phyloP scores from a whole-genome alignment of 805 yeast species.

The Pichia thaimueangensis region DNA sequence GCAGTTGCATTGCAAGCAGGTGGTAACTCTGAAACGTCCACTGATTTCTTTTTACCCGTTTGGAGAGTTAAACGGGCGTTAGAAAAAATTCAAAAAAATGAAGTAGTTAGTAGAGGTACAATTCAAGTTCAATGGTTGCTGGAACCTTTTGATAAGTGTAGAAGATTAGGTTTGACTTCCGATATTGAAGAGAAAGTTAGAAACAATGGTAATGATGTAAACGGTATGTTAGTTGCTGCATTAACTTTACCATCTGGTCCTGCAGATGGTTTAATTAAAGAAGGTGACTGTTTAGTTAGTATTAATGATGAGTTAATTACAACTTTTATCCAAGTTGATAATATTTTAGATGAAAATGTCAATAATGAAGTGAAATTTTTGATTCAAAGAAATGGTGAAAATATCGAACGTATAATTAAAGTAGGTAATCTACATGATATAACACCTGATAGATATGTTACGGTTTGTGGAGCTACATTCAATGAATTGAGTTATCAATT shows the following conservation, averaged over 20 bases:
- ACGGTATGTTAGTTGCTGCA: constrained; percentile 80
- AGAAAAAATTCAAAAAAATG: constrained; percentile 53
- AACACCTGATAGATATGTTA: constrained; percentile 75
- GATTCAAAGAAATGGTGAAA: constrained; percentile 71
- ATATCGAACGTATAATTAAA: constrained; percentile 40
- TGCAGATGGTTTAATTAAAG: constrained; percentile 62
- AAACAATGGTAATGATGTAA: constrained; percentile 49
- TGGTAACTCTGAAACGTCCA: constrained; percentile 84
- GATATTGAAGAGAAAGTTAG: constrained; percentile 71
- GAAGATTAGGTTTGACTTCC: constrained; percentile 72
- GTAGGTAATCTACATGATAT: constrained; percentile 76
- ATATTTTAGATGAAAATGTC: constrained; percentile 65
- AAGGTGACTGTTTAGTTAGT: constrained; percentile 79
- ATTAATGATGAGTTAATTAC: constrained; percentile 60
- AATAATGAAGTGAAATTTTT: constrained; percentile 50
- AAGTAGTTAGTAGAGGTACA: constrained; percentile 77
- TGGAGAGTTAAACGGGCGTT: constrained; percentile 79
- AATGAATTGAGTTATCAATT: constrained; percentile 83
- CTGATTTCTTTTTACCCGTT: constrained; percentile 87
- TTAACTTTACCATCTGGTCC: constrained; percentile 82
- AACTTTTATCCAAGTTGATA: constrained; percentile 76
- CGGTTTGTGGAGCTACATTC: constrained; percentile 82
- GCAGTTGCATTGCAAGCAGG: constrained; percentile 95
- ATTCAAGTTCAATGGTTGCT: constrained; percentile 86
- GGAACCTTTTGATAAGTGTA: constrained; percentile 86